Percentiles rank a stretch among this genome's conserved stretches.
Evolutionary conservation across 2,329 filamentous ascomycete species (phyloP).

Genomic region (Aspergillus aculeatinus): DNA sequence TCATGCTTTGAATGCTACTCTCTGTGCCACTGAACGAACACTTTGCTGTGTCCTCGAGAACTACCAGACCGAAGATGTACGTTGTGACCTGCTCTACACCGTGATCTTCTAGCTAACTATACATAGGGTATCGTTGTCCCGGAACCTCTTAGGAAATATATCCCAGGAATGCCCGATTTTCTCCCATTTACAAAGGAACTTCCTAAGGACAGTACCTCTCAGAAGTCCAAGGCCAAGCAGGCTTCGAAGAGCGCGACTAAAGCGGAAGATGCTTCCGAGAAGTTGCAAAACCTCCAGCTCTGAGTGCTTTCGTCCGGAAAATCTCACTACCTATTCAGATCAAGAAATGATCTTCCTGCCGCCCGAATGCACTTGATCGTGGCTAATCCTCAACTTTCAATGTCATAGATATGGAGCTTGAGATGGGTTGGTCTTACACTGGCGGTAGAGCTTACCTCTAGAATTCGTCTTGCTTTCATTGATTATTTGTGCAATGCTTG

Average conservation of each 20-base stretch:
- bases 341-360: not conserved
- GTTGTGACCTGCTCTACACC: constrained; percentile 25
- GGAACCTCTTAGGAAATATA: constrained; percentile 80
- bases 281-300: constrained; percentile 44
- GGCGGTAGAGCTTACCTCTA: not conserved
- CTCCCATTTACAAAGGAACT: constrained; percentile 84
- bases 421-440: not conserved
- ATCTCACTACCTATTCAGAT: not conserved
- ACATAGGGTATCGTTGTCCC: constrained; percentile 73
- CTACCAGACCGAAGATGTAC: constrained; percentile 83
- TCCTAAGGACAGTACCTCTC: constrained; percentile 69
- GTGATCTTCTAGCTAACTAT: constrained; percentile 14
- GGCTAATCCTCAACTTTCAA: not conserved
- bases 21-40: constrained; percentile 87
- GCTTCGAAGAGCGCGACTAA: constrained; percentile 27
- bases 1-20: constrained; percentile 84
- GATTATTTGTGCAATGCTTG: not conserved
- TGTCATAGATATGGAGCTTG: not conserved
- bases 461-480: not conserved
- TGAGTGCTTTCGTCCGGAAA: constrained; percentile 17
- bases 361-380: constrained; percentile 1
- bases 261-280: constrained; percentile 39
- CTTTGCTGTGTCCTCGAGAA: constrained; percentile 96
- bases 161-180: constrained; percentile 86
- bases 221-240: constrained; percentile 52